Conservation (phyloP, 2,329 filamentous ascomycete species). For the Gaeumannomyces tritici region DNA sequence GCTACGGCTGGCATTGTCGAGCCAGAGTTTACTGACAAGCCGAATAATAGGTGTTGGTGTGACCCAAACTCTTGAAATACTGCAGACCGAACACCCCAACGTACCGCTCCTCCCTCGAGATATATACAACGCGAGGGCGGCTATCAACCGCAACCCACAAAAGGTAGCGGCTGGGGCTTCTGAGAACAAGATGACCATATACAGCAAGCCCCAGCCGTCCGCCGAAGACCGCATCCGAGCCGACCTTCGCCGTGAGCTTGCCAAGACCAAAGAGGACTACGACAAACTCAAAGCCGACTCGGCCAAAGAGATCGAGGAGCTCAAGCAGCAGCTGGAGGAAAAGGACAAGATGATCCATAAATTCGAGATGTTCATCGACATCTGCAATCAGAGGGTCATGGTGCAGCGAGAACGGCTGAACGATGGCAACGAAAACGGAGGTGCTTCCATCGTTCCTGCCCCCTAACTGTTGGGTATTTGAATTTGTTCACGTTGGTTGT, state of each 20-base stretch:
- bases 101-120: constrained; percentile 54
- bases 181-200: constrained; percentile 53
- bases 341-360: constrained; percentile 53
- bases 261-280: constrained; percentile 46
- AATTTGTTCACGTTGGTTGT: not conserved
- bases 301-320: constrained; percentile 46
- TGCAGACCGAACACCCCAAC: constrained; percentile 54
- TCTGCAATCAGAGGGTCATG: constrained; percentile 59
- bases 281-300: constrained; percentile 45
- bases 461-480: not conserved
- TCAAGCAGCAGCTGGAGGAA: constrained; percentile 51
- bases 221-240: constrained; percentile 55
- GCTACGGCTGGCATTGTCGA: not conserved
- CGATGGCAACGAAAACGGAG: constrained; percentile 16
- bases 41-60: constrained; percentile 46
- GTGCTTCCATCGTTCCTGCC: not conserved
- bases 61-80: constrained; percentile 55
- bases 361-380: constrained; percentile 62
- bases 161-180: constrained; percentile 51
- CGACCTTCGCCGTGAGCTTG: constrained; percentile 50
- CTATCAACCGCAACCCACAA: constrained; percentile 55
- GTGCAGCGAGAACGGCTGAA: constrained; percentile 46
- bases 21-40: constrained; percentile 5
- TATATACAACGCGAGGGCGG: constrained; percentile 58
- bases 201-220: constrained; percentile 55